phyloP scores from a whole-genome alignment of 352 stramenopile genomes.

The Sclerospora graminicola region DNA sequence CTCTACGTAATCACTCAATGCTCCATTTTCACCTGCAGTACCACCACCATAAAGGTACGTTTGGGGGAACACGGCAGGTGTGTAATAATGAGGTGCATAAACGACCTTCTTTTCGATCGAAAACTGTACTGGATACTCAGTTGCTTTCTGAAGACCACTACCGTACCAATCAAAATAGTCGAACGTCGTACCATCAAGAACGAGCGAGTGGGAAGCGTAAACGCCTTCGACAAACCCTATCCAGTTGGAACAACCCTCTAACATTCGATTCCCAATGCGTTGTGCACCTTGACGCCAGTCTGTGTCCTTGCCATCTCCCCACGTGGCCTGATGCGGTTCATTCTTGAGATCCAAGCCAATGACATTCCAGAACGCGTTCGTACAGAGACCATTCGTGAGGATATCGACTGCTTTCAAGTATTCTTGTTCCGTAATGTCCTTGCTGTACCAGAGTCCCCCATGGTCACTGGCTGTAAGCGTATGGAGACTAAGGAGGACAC shows the following conservation, averaged over 20 bases:
- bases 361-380: constrained; percentile 67
- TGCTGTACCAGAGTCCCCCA: constrained; percentile 59
- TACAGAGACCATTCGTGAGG: constrained; percentile 51
- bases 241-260: constrained; percentile 59
- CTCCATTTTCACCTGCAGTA: constrained; percentile 31
- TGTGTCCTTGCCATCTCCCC: constrained; percentile 49
- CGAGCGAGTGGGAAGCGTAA: constrained; percentile 33
- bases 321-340: constrained; percentile 52
- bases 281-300: constrained; percentile 58
- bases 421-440: constrained; percentile 37
- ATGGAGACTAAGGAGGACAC: constrained; percentile 76
- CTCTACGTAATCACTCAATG: constrained; percentile 49
- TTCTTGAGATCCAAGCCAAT: constrained; percentile 79
- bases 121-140: constrained; percentile 32
- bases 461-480: constrained; percentile 46
- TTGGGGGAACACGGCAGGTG: constrained; percentile 57
- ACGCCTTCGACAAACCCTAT: constrained; percentile 74
- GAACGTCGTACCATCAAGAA: constrained; percentile 30
- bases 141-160: constrained; percentile 54
- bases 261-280: constrained; percentile 75
- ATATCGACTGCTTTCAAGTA: constrained; percentile 50
- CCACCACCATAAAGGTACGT: constrained; percentile 66
- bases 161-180: constrained; percentile 82
- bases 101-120: constrained; percentile 65
- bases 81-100: constrained; percentile 80